Evolutionary conservation across 495 filamentous ascomycete species (phyloP), one percentile per base, ranked within the genome.

Genomic region (Tuber borchii): DNA sequence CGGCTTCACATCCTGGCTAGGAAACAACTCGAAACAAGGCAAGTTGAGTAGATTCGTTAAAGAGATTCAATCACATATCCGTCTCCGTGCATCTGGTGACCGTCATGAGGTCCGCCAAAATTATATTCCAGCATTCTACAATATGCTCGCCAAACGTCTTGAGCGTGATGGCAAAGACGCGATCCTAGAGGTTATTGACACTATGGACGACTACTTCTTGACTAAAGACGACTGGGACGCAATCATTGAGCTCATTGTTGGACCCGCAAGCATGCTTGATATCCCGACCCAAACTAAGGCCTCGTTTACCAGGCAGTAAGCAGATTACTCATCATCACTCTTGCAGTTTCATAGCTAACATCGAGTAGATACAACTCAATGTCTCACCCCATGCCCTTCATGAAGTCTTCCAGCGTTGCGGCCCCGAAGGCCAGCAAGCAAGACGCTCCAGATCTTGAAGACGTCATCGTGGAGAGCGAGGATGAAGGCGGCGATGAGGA

Each of bases 191-290:
- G 86, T 91, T 65, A 97, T 97, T 81, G 88, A 94, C 44, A 86
- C 97, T 68, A 97, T 99, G 95, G 95, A 99, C 81, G 92, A 90
- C 83, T 99, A 99, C 84, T 99, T 91, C 85, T 87, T 99, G n/a
- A 98, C 95, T 0, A 90, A 90, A 74, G 95, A 98, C 10, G 95
- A 99, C 84, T 97, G 91, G 84, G 95, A 99, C 83, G 91, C 89
- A 20, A 92, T 98, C 80, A 85, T 94, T 76, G 95, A 99, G 84
- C 89, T 99, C 17, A 95, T 93, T 17, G 87, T 99, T 45, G 96
- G 95, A 22, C 89, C 90, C 2, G 93, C 95, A 87, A n/a, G n/a
- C n/a, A 88, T 92, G 85, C 89, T 97, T 80, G 91, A 91, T 42
- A 88, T 99, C 70, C 93, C 95, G 42, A 88, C 91, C 20, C 91